Percentiles rank a stretch among this genome's conserved stretches.
phyloP scores from a whole-genome alignment of 805 yeast genomes.

The Suhomyces sp. region DNA sequence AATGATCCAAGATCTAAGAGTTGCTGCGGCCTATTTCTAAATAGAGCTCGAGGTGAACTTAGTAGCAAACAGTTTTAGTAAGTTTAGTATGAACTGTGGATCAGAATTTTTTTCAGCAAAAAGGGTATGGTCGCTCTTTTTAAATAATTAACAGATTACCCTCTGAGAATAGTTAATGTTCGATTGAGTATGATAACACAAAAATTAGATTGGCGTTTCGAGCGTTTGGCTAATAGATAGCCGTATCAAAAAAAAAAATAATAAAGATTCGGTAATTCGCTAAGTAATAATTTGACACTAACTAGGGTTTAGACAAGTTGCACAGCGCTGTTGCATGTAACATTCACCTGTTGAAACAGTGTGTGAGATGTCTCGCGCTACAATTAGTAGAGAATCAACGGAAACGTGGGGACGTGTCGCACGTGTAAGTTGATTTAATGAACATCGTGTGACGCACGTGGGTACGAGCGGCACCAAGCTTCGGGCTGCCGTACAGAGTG shows the following conservation, averaged over 20 bases:
- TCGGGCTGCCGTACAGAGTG: background rate
- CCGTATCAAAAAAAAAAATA: background rate
- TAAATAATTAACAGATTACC: background rate
- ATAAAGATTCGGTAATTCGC: background rate
- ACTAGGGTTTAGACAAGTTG: background rate
- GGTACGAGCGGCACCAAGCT: background rate
- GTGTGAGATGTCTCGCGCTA: background rate
- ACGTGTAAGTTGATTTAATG: background rate
- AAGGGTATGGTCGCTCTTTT: background rate
- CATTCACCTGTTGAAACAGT: background rate
- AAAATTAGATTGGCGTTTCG: background rate
- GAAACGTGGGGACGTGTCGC: background rate
- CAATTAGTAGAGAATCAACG: background rate
- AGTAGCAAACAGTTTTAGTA: background rate
- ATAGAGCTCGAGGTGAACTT: background rate
- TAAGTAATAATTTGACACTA: background rate
- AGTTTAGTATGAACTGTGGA: background rate
- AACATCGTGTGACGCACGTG: conserved; percentile 1
- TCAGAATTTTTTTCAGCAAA: background rate
- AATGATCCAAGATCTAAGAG: background rate
- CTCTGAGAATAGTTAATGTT: background rate
- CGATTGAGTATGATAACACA: background rate
- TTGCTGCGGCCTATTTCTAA: background rate
- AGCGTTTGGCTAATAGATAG: background rate
- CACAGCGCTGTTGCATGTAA: background rate